Evolutionary conservation across 1,284 basidiomycete species (phyloP).

Genomic region (Waitea zeae): DNA sequence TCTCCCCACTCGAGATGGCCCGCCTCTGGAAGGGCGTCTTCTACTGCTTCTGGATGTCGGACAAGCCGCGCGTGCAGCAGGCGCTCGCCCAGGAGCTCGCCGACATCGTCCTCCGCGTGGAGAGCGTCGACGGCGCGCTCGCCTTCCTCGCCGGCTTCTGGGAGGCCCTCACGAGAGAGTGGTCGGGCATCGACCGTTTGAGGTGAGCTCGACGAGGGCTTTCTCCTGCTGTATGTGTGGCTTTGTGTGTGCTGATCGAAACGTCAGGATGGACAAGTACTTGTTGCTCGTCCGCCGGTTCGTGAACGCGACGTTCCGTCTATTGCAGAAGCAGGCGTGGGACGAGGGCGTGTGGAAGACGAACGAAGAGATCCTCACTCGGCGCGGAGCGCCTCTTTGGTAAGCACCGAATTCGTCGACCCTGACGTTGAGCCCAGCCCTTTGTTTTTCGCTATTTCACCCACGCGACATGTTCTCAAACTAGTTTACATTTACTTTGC

Average conservation of each 20-base stretch:
- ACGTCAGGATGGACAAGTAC: conserved; percentile 82
- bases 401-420: too few relatives aligned
- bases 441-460: background rate
- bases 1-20: conserved; percentile 64
- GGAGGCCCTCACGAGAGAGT: conserved; percentile 78
- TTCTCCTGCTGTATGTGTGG: background rate
- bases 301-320: conserved; percentile 68
- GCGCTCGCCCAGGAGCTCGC: conserved; percentile 77
- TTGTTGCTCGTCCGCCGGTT: conserved; percentile 89
- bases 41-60: conserved; percentile 99
- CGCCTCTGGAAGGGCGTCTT: conserved; percentile 98
- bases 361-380: conserved; percentile 57
- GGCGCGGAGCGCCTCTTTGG: conserved; percentile 63
- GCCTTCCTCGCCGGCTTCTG: conserved; percentile 82
- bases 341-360: conserved; percentile 30
- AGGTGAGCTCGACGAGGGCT: too few relatives aligned
- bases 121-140: conserved; percentile 40
- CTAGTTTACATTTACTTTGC: conserved; percentile 1
- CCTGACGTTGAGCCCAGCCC: background rate
- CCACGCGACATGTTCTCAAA: conserved; percentile 3
- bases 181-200: conserved; percentile 82
- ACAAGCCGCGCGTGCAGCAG: conserved; percentile 95
- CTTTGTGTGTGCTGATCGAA: background rate
- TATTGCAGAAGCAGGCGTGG: conserved; percentile 65
- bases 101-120: conserved; percentile 59